Base-by-base conservation (phyloP, 208 protist species). In the Crithidia thermophila region DNA sequence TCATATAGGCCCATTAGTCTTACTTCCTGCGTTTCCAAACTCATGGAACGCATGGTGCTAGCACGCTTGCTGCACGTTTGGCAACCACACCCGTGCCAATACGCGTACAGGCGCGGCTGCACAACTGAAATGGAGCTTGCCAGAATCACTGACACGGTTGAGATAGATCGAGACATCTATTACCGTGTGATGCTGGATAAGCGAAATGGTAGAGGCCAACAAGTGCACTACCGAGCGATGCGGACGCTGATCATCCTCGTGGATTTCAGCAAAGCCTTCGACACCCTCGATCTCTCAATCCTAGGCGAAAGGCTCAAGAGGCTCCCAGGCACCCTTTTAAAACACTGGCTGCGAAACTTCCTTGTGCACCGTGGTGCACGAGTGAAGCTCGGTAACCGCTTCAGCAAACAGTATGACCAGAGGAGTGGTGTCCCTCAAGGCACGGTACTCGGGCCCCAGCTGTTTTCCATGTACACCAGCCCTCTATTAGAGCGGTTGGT, bases 41-140 rank as follows among this genome's bases (percentile, higher is more conserved):
- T 10, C 13, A 43, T 43, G 39, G 39, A 43, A 43, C 39, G 39
- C 39, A 43, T 10, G 39, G 39, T 16, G 10, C 16, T 43, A 16
- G 39, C 47, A 10, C 23, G 23, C 18, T 23, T 23, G 10, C 47
- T 28, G 8, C 23, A 31, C 18, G 21, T 13, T 20, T 53, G 10
- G 47, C 47, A 18, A 13, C 47, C n/a, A 27, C n/a, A 53, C 18
- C 23, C 23, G 23, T 53, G 23, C 47, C 47, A 53, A 53, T 53
- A 53, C 20, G 47, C 47, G 23, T 28, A 53, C 11, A 53, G 21
- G 18, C 47, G 47, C 20, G 47, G 47, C 23, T 23, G 47, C 23
- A 53, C 47, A 28, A 53, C 47, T 16, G 47, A 53, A 53, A 53
- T 11, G 47, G 21, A 20, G 20, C 10, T 28, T 16, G 47, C n/a